Evolutionary conservation across 768 basidiomycete species (phyloP), one percentile per base, ranked within the genome.

Genomic region (Kockovaella imperatae): DNA sequence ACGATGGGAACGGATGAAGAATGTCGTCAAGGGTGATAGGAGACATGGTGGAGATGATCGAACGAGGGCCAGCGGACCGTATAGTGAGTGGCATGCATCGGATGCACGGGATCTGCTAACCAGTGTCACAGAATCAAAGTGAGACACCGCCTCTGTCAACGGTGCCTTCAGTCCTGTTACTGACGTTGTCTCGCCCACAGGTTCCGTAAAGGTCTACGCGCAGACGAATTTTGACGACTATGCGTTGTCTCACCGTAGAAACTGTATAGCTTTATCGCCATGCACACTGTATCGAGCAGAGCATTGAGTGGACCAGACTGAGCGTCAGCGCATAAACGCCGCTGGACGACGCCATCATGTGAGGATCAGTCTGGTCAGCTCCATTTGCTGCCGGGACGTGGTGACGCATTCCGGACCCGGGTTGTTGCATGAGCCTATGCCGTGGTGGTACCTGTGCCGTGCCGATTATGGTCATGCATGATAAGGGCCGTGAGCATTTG

Each of bases 41-140:
- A 52, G 60, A 31, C 76, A 78, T 1, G 79, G 73, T 18, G 86
- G 85, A 0, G 87, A 84, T 68, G 79, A 79, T 60, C 74, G 78
- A 23, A 86, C 86, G n/a, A 79, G 76, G 43, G 81, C 49, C 5
- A 65, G 68, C n/a, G 56, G 67, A 14, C 67, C 69, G 13, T 70
- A 70, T 52, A 70, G 69, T 70, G 47, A 61, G 69, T 67, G 14
- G 13, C 14, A 15, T 18, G 7, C 2, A 38, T 29, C 34, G 21
- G 7, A 39, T 30, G 15, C 26, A 15, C 20, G 21, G 18, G n/a
- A 41, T 39, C 40, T 52, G 35, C 41, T 35, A 38, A 35, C 26
- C 5, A 35, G 34, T 45, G 36, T 13, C 18, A 25, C 25, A 62
- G 60, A 62, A 44, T 62, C 58, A 52, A 62, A 62, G 64, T 62